Base-by-base conservation (phyloP, 306 rosid genomes). In the Elaeagnus macrophylla region DNA sequence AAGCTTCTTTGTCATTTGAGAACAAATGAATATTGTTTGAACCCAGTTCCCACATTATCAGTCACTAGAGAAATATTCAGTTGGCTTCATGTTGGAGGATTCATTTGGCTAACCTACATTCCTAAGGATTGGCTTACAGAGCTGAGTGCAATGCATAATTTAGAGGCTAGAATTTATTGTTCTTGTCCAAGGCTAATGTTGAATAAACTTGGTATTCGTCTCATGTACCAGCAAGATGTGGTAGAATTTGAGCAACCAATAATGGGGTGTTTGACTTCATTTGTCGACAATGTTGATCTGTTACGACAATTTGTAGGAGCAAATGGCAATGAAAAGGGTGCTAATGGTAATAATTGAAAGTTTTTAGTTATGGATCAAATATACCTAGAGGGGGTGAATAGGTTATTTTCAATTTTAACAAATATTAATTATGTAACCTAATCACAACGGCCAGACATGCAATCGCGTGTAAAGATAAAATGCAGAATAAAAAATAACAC, bases 141-240 rank as follows among this genome's bases (percentile, higher is more conserved):
- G 0, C 13, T 42, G 46, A 42, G 9, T 9, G 13, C 13, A 9
- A 13, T 9, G 46, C 46, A 8, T 9, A 42, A 42, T 42, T 42
- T 42, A 2, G 46, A 42, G 46, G 13, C 13, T 42, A 42, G 46
- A 42, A 42, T 13, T 13, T 9, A 10, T 8, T 9, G 46, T 42
- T 10, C 10, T 10, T 42, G 10, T 51, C 7, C 56, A 8, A 44
- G n/a, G 7, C 18, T 67, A 42, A 35, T 53, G 16, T 47, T 37
- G 12, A 58, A 13, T 2, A 7, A 36, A 39, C 50, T 52, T 35
- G 65, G 72, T 18, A 41, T 49, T 10, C 54, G 49, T 43, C 46
- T 67, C 4, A 13, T 59, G 37, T 58, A 43, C 6, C 7, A 67
- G 55, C 54, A 67, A 18, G 20, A 67, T 15, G 0, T 67, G 19